Percentiles rank a stretch among this genome's conserved stretches.
Evolutionary conservation across 1,284 basidiomycete genomes (phyloP).

Genomic region (Kalmanozyma brasiliensis): DNA sequence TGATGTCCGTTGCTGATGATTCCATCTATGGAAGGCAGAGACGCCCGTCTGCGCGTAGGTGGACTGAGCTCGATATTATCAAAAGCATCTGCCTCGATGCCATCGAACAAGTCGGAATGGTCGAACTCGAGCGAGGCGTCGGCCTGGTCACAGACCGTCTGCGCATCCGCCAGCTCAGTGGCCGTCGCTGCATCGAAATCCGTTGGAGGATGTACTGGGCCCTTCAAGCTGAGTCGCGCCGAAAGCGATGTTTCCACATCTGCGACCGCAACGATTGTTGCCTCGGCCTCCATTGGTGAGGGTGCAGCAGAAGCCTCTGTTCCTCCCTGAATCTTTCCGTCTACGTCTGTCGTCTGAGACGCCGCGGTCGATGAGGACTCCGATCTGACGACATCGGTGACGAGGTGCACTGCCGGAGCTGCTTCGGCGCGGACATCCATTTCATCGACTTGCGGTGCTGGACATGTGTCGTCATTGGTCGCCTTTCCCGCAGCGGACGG

Average conservation of each 20-base stretch:
- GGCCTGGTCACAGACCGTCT: background rate
- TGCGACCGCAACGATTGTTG: too few species aligned
- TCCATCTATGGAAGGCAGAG: slow-evolving; percentile 11
- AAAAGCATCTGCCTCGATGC: slow-evolving; percentile 42
- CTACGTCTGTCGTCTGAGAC: background rate
- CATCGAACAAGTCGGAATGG: slow-evolving; percentile 39
- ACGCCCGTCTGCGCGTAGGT: slow-evolving; percentile 10
- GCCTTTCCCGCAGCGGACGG: too few species aligned
- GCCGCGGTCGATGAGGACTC: too few species aligned
- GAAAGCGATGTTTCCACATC: background rate
- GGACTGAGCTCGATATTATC: slow-evolving; percentile 44
- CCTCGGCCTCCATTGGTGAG: background rate
- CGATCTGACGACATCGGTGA: too few species aligned
- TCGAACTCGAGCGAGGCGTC: slow-evolving; percentile 17
- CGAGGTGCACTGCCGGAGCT: too few species aligned
- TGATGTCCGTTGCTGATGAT: background rate
- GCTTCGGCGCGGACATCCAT: too few species aligned
- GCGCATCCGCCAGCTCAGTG: background rate
- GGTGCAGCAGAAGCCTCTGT: background rate
- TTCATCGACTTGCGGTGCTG: too few species aligned
- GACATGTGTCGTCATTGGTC: too few species aligned
- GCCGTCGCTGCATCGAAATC: too few species aligned
- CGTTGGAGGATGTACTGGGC: too few species aligned
- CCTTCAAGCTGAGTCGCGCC: background rate
- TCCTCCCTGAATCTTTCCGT: background rate